Evolutionary conservation across 129 eudicot species (phyloP).

Genomic region (Rutidosis leptorrhynchoides): DNA sequence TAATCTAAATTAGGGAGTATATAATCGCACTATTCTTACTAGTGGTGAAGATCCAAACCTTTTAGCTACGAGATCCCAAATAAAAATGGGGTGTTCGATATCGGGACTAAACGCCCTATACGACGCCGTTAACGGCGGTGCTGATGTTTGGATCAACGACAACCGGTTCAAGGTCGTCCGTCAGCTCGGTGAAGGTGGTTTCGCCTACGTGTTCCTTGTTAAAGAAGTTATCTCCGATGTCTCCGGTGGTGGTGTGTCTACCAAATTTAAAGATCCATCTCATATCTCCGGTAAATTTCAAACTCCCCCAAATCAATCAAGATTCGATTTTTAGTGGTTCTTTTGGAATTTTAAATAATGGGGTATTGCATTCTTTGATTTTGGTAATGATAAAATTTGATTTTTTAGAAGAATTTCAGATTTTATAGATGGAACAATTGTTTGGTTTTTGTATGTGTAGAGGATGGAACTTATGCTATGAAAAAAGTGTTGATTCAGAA

Average conservation of each 20-base stretch:
- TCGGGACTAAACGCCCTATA: constrained; percentile 87
- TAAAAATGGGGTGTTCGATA: constrained; percentile 81
- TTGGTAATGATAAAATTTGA: constrained; percentile 3
- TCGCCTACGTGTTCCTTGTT: constrained; percentile 80
- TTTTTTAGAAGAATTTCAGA: not conserved
- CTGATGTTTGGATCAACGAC: constrained; percentile 95
- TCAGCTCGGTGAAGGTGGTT: constrained; percentile 90
- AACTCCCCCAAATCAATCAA: not conserved
- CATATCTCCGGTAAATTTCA: constrained; percentile 57
- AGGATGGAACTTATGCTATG: constrained; percentile 99
- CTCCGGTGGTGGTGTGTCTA: constrained; percentile 38
- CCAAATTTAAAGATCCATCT: constrained; percentile 73
- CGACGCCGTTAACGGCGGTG: constrained; percentile 74
- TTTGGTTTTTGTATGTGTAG: constrained; percentile 37
- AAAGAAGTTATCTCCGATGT: constrained; percentile 57
- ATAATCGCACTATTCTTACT: not conserved
- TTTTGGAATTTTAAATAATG: not conserved
- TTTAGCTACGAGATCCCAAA: constrained; percentile 7
- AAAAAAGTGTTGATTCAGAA: constrained; percentile 90
- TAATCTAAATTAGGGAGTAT: no score
- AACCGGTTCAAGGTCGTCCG: constrained; percentile 69
- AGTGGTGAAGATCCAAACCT: not conserved
- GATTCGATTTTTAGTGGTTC: not conserved
- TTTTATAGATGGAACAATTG: constrained; percentile 2
- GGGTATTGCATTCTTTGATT: constrained; percentile 1